phyloP scores from a whole-genome alignment of 768 basidiomycete genomes.

The Tulasnella sp. region DNA sequence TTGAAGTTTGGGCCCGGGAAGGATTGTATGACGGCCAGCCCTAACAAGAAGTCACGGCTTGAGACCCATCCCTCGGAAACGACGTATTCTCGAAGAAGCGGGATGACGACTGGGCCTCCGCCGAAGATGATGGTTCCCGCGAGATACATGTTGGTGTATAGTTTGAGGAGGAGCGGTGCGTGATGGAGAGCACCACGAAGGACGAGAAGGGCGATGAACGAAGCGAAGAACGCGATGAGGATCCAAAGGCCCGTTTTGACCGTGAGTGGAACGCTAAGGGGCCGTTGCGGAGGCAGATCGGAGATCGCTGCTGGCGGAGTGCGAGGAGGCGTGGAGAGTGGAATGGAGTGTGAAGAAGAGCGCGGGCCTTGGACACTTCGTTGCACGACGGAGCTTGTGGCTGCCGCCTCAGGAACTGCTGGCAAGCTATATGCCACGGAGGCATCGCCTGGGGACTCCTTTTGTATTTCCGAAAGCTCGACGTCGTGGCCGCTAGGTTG shows the following conservation, averaged over 20 bases:
- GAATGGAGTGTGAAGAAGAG: not conserved
- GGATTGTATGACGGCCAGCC: constrained; percentile 50
- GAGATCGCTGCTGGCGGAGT: not conserved
- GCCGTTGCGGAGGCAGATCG: not conserved
- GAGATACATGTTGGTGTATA: constrained; percentile 48
- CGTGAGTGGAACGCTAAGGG: constrained; percentile 29
- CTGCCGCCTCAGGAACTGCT: not conserved
- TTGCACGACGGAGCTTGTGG: not conserved
- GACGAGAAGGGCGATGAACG: constrained; percentile 13
- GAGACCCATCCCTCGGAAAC: constrained; percentile 53
- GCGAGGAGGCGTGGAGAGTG: not conserved
- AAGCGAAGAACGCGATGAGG: constrained; percentile 3
- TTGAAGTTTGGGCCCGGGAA: constrained; percentile 58
- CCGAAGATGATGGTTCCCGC: constrained; percentile 51
- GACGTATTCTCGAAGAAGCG: constrained; percentile 50
- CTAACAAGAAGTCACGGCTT: constrained; percentile 53
- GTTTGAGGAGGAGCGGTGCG: constrained; percentile 31
- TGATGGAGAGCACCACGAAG: constrained; percentile 24
- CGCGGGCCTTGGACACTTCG: not conserved
- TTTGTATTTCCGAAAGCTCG: not conserved
- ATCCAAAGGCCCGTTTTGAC: constrained; percentile 31
- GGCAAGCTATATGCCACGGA: not conserved
- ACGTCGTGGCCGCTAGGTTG: not conserved
- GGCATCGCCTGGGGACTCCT: not conserved
- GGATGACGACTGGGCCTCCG: constrained; percentile 58